Base-by-base conservation (phyloP, 1,284 basidiomycete species). In the Sporisorium scitamineum region DNA sequence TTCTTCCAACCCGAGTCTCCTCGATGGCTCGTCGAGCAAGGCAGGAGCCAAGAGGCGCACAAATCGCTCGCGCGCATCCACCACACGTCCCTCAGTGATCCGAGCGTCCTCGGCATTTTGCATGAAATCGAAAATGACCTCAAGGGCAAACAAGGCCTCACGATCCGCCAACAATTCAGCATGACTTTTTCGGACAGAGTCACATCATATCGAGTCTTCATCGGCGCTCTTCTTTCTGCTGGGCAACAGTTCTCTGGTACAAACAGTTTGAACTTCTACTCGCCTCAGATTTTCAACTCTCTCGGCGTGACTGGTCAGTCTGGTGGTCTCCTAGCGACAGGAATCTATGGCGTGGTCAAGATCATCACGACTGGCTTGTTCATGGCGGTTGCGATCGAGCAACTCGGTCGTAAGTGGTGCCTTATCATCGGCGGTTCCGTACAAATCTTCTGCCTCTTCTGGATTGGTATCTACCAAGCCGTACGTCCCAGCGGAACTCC, bases 171-270 rank as follows among this genome's bases (percentile, higher is more conserved):
- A 86, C 87, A 81, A 86, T 86, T 78, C 76, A 85, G n/a, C 85
- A 84, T 78, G 84, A 86, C 77, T 85, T 86, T 48, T 77, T 85
- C 82, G 81, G 86, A 69, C 84, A 82, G 71, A 59, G 84, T 76
- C 68, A 84, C 57, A 73, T 87, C 51, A 85, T 87, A 76, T 61
- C 72, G 82, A 44, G 79, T 78, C 67, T 80, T 78, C 14, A 66
- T 70, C 52, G 80, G 79, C 3, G 70, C 68, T 26, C 57, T 80
- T 27, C 58, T 82, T 9, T 81, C 80, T 80, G 70, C 74, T 31
- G 79, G 75, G 41, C 80, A 82, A 34, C 80, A 83, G 53, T 74
- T 53, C 62, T 79, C 79, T 0, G 80, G 79, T 22, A 80, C 73
- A 0, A 76, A 76, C 22, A 24, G 26, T 3, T 56, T 77, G 66